phyloP scores from a whole-genome alignment of 148 eudicot species.

The Euryodendron excelsum region DNA sequence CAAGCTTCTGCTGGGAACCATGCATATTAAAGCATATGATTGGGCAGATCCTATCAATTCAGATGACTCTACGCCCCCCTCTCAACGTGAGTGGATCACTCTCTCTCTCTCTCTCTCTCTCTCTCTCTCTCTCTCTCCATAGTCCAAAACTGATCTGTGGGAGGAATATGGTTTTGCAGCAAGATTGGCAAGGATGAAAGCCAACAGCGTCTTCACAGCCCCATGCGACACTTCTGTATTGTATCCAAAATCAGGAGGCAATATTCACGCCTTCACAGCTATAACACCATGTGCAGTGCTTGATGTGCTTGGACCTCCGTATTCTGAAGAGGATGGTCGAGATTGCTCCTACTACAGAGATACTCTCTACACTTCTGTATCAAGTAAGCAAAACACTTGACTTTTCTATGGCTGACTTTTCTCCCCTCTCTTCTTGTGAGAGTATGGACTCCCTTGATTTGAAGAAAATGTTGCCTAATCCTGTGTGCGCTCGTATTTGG shows the following conservation, averaged over 20 bases:
- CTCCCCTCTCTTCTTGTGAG: too few species aligned
- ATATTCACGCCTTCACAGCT: conserved; percentile 80
- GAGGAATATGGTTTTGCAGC: conserved; percentile 38
- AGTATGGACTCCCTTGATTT: too few species aligned
- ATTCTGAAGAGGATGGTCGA: conserved; percentile 75
- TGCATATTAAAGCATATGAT: conserved; percentile 84
- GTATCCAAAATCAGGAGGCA: conserved; percentile 88
- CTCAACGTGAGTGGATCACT: conserved; percentile 40
- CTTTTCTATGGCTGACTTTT: too few species aligned
- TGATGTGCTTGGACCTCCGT: conserved; percentile 90
- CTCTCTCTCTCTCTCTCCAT: too few species aligned
- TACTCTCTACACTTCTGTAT: conserved; percentile 19
- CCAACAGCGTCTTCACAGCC: conserved; percentile 45
- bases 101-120: too few species aligned
- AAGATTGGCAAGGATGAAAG: conserved; percentile 54
- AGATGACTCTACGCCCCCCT: conserved; percentile 18
- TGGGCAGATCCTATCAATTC: conserved; percentile 45
- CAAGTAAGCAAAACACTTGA: conserved; percentile 63
- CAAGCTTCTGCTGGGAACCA: conserved; percentile 72
- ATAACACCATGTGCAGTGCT: conserved; percentile 81
- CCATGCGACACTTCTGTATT: conserved; percentile 75
- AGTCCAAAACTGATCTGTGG: too few species aligned
- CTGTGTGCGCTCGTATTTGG: too few species aligned
- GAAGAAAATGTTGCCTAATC: too few species aligned
- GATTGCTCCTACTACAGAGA: conserved; percentile 72